phyloP scores from a whole-genome alignment of 331 rosid genomes.

The Pyrus hybrid region DNA sequence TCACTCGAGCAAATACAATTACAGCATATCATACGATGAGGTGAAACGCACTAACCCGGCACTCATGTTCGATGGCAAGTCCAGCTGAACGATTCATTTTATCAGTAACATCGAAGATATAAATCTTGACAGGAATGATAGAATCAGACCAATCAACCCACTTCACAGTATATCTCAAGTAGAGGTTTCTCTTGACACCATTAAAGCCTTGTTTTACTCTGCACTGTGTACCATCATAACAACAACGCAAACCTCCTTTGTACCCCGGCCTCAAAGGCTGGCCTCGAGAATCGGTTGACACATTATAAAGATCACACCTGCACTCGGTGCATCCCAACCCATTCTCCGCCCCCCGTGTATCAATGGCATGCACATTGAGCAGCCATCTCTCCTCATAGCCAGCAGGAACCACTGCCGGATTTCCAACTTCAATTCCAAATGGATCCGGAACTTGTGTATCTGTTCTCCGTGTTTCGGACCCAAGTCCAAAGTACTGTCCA shows the following conservation, averaged over 20 bases:
- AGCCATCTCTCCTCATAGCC: slow-evolving; percentile 44
- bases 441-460: slow-evolving; percentile 26
- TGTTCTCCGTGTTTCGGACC: slow-evolving; percentile 36
- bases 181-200: slow-evolving; percentile 27
- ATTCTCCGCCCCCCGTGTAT: slow-evolving; percentile 31
- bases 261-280: slow-evolving; percentile 21
- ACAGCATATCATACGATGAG: background rate
- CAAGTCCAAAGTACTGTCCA: slow-evolving; percentile 36
- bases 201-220: slow-evolving; percentile 17
- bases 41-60: slow-evolving; percentile 18
- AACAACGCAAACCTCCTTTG: slow-evolving; percentile 35
- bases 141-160: slow-evolving; percentile 46
- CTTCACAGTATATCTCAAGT: slow-evolving; percentile 32
- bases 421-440: slow-evolving; percentile 36
- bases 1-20: background rate
- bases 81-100: slow-evolving; percentile 8
- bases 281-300: slow-evolving; percentile 14
- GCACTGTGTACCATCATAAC: slow-evolving; percentile 33
- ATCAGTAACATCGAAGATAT: slow-evolving; percentile 39
- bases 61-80: slow-evolving; percentile 7
- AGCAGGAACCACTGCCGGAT: slow-evolving; percentile 21
- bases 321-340: slow-evolving; percentile 43
- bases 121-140: slow-evolving; percentile 33
- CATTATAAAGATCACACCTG: slow-evolving; percentile 35
- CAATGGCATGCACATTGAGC: slow-evolving; percentile 41